Conservation (phyloP, 805 yeast genomes). For the Candida oleophila region DNA sequence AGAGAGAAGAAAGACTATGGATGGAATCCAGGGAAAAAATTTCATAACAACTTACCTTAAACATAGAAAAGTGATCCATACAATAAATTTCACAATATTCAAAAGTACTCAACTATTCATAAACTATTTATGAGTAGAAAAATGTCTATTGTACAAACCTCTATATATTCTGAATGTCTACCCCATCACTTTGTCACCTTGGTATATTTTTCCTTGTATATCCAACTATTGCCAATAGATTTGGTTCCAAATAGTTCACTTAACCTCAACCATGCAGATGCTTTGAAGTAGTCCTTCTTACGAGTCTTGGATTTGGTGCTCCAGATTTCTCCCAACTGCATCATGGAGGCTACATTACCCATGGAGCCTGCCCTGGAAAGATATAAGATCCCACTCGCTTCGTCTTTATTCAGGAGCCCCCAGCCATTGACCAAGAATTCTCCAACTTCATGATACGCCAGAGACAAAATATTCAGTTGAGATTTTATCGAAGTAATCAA, state of each 20-base stretch:
- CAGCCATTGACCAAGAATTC: conserved; percentile 54
- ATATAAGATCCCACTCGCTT: conserved; percentile 53
- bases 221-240: conserved; percentile 72
- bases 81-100: no score
- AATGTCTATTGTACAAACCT: no score
- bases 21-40: no score
- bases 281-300: conserved; percentile 57
- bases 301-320: conserved; percentile 51
- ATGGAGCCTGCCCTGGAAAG: conserved; percentile 64
- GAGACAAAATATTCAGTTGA: conserved; percentile 44
- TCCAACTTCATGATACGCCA: conserved; percentile 63
- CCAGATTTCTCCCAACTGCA: conserved; percentile 71
- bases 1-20: no score
- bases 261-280: conserved; percentile 69
- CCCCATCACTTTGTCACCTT: neutral
- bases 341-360: conserved; percentile 69
- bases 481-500: conserved; percentile 31
- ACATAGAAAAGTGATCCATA: no score
- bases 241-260: conserved; percentile 63
- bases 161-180: no score
- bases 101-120: no score
- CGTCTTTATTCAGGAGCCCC: conserved; percentile 53
- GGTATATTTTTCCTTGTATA: conserved; percentile 66
- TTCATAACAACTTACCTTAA: no score
- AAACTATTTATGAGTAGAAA: no score